Evolutionary conservation across 345 rosid species (phyloP).

Genomic region (Noccaea caerulescens): DNA sequence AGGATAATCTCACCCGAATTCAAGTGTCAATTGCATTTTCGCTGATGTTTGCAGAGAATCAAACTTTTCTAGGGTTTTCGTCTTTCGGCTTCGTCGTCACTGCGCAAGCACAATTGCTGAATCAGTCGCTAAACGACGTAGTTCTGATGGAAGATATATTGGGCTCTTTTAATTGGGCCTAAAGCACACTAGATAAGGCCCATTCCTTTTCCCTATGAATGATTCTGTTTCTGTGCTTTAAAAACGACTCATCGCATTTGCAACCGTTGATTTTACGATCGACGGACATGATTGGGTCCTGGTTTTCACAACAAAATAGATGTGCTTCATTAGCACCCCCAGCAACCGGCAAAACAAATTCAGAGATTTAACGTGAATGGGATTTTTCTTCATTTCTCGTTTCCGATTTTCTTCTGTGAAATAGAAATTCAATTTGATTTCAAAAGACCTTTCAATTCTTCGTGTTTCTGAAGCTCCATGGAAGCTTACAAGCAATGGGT

Average conservation of each 20-base stretch:
- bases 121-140: slow-evolving; percentile 8
- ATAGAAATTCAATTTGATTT: not conserved
- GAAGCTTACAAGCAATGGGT: slow-evolving; percentile 94
- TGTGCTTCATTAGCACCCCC: not conserved
- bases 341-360: slow-evolving; percentile 15
- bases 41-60: slow-evolving; percentile 1
- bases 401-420: slow-evolving; percentile 10
- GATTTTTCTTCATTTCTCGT: not conserved
- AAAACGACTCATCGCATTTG: not conserved
- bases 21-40: slow-evolving; percentile 76
- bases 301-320: slow-evolving; percentile 13
- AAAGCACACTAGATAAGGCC: not conserved
- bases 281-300: slow-evolving; percentile 24
- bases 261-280: slow-evolving; percentile 11
- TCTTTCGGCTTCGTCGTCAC: slow-evolving; percentile 22
- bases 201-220: slow-evolving; percentile 25
- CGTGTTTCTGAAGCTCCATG: slow-evolving; percentile 46
- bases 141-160: not conserved
- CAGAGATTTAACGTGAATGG: slow-evolving; percentile 29
- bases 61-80: slow-evolving; percentile 30
- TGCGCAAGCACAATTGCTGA: not conserved
- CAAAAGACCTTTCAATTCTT: not conserved
- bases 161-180: slow-evolving; percentile 20
- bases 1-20: slow-evolving; percentile 62
- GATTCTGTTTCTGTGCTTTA: not conserved